Evolutionary conservation across 2,329 filamentous ascomycete species (phyloP).

Genomic region (Pleurostoma richardsiae): DNA sequence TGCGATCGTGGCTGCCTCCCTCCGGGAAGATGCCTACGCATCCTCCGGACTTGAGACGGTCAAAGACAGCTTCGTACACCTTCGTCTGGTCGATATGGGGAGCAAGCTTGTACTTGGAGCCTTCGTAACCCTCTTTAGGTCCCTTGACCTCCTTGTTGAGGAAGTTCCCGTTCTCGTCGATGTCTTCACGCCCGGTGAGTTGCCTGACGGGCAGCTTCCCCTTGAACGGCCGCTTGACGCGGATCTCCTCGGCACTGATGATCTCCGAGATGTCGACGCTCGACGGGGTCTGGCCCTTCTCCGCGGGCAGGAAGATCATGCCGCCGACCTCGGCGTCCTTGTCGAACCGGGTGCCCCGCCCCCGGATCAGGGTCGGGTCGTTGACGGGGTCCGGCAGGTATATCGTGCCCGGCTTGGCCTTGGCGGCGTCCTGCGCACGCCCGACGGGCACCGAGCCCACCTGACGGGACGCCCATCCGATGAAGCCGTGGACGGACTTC

Average conservation of each 20-base stretch:
- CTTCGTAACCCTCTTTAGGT: conserved; percentile 59
- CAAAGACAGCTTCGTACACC: conserved; percentile 91
- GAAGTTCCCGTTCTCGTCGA: conserved; percentile 62
- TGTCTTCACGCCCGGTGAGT: conserved; percentile 73
- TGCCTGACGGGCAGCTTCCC: conserved; percentile 70
- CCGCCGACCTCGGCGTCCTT: conserved; percentile 72
- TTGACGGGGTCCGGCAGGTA: conserved; percentile 86
- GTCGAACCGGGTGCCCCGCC: conserved; percentile 79
- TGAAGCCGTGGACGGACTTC: conserved; percentile 91
- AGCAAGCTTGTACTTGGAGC: conserved; percentile 80
- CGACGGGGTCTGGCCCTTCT: conserved; percentile 70
- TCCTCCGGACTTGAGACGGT: conserved; percentile 72
- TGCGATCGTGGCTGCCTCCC: conserved; percentile 91
- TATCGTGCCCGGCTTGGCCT: conserved; percentile 70
- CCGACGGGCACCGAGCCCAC: conserved; percentile 92
- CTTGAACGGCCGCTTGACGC: conserved; percentile 84
- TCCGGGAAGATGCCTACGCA: conserved; percentile 97
- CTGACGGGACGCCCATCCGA: conserved; percentile 79
- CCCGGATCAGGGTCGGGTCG: conserved; percentile 74
- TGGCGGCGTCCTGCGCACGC: conserved; percentile 83
- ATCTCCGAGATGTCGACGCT: conserved; percentile 84
- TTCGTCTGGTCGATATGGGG: conserved; percentile 91
- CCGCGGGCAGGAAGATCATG: conserved; percentile 78
- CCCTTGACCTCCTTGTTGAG: conserved; percentile 49
- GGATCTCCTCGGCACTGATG: conserved; percentile 71